Evolutionary conservation across 106 monocot species (phyloP).

Genomic region (Xerophyta viscosa): DNA sequence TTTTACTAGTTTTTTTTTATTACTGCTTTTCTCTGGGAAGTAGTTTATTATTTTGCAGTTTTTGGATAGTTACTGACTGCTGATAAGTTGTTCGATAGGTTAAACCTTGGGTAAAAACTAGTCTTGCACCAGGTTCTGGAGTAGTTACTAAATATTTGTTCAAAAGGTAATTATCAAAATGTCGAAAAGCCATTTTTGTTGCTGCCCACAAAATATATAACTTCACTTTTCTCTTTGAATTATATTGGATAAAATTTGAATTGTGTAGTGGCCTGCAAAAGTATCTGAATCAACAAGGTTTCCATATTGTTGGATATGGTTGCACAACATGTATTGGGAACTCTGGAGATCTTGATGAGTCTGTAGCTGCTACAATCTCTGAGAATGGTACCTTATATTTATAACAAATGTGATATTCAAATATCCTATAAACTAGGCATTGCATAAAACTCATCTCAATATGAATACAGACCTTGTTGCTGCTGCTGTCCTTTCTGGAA

Average conservation of each 20-base stretch:
- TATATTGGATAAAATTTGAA: no score
- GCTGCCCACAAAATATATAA: no score
- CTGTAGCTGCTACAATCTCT: slow-evolving; percentile 21
- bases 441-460: no score
- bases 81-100: slow-evolving; percentile 22
- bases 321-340: slow-evolving; percentile 73
- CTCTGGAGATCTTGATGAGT: slow-evolving; percentile 65
- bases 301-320: slow-evolving; percentile 62
- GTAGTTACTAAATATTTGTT: slow-evolving; percentile 82
- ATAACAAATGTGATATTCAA: no score
- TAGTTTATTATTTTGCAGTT: background rate
- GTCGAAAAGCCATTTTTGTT: background rate
- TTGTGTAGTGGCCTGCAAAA: slow-evolving; percentile 49
- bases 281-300: slow-evolving; percentile 60
- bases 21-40: no score
- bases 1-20: no score
- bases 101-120: slow-evolving; percentile 82
- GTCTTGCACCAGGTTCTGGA: slow-evolving; percentile 82
- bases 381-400: no score
- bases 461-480: slow-evolving; percentile 51
- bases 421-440: no score
- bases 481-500: slow-evolving; percentile 78
- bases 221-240: no score
- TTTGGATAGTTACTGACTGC: background rate
- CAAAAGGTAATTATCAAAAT: slow-evolving; percentile 29